phyloP scores from a whole-genome alignment of 2,329 filamentous ascomycete genomes.

The Phoma sp. region DNA sequence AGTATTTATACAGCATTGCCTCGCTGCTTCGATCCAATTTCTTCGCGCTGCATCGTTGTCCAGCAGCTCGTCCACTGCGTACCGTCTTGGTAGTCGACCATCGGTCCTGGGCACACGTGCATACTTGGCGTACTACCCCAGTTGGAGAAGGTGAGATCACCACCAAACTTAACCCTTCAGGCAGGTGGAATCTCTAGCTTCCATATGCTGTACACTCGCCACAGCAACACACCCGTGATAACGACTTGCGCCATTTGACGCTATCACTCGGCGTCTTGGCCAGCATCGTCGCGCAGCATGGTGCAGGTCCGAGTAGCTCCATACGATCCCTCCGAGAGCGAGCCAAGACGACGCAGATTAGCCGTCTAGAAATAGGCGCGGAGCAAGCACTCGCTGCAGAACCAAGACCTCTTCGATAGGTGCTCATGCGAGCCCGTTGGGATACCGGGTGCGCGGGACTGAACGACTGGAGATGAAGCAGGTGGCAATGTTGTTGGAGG shows the following conservation, averaged over 20 bases:
- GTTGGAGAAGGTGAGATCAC: constrained; percentile 18
- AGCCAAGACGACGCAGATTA: constrained; percentile 9
- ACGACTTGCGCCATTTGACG: constrained; percentile 14
- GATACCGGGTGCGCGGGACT: constrained; percentile 4
- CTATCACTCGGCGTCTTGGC: constrained; percentile 21
- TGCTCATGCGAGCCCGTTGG: constrained; percentile 1
- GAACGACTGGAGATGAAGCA: background rate
- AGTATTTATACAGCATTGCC: constrained; percentile 27
- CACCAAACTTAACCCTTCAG: constrained; percentile 12
- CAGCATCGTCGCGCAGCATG: constrained; percentile 1
- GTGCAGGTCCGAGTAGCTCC: constrained; percentile 6
- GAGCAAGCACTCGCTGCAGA: constrained; percentile 19
- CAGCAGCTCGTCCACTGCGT: constrained; percentile 10
- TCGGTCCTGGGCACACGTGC: constrained; percentile 8
- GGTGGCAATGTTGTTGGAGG: background rate
- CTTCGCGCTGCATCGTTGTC: constrained; percentile 6
- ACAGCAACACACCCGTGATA: constrained; percentile 15
- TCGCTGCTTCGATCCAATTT: constrained; percentile 1
- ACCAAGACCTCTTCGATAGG: constrained; percentile 18
- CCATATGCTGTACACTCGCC: constrained; percentile 12
- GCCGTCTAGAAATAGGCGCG: background rate
- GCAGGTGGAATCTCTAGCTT: constrained; percentile 19
- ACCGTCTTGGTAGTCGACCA: constrained; percentile 19
- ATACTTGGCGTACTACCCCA: constrained; percentile 16
- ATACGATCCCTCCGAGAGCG: background rate